These are phyloP conservation scores for Saccharomycopsis synnaedendra DNA, from an alignment of 805 yeast genomes.

Conservation along the genomic window DNA sequence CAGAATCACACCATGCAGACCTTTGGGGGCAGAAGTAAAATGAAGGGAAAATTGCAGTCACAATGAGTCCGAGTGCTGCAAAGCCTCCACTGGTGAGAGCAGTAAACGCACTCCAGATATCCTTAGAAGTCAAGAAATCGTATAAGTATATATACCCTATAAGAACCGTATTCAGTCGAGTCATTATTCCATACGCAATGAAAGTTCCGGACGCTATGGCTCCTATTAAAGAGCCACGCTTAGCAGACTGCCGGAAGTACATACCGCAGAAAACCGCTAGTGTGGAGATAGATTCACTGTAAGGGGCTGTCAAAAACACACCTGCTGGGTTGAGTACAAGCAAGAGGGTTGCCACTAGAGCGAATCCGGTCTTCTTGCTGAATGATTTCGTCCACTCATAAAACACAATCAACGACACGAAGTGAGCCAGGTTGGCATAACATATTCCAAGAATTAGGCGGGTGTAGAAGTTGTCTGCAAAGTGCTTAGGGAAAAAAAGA, in stretches of 20 bases:
- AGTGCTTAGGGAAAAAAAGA: background rate
- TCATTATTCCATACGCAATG: slow-evolving; percentile 45
- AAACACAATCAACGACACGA: slow-evolving; percentile 34
- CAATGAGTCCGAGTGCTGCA: slow-evolving; percentile 35
- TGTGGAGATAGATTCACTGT: slow-evolving; percentile 67
- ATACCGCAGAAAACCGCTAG: slow-evolving; percentile 48
- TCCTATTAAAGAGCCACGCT: background rate
- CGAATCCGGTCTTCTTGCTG: slow-evolving; percentile 15
- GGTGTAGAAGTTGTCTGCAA: slow-evolving; percentile 27
- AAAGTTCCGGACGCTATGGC: slow-evolving; percentile 35
- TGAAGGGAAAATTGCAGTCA: slow-evolving; percentile 44
- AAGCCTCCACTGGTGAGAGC: slow-evolving; percentile 46
- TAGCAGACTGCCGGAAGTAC: slow-evolving; percentile 27
- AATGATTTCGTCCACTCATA: slow-evolving; percentile 32
- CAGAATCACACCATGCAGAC: slow-evolving; percentile 64
- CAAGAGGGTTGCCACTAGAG: slow-evolving; percentile 30
- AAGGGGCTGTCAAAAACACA: slow-evolving; percentile 59
- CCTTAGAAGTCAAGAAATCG: slow-evolving; percentile 30
- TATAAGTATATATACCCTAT: slow-evolving; percentile 56
- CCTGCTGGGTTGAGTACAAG: slow-evolving; percentile 71
- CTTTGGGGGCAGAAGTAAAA: slow-evolving; percentile 52
- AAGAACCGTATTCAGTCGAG: slow-evolving; percentile 68
- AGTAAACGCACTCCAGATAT: slow-evolving; percentile 14
- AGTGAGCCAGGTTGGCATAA: slow-evolving; percentile 43
- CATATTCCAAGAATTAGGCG: slow-evolving; percentile 36